Conservation (phyloP, 2,329 filamentous ascomycete species). For the Venturiaceae sp. region DNA sequence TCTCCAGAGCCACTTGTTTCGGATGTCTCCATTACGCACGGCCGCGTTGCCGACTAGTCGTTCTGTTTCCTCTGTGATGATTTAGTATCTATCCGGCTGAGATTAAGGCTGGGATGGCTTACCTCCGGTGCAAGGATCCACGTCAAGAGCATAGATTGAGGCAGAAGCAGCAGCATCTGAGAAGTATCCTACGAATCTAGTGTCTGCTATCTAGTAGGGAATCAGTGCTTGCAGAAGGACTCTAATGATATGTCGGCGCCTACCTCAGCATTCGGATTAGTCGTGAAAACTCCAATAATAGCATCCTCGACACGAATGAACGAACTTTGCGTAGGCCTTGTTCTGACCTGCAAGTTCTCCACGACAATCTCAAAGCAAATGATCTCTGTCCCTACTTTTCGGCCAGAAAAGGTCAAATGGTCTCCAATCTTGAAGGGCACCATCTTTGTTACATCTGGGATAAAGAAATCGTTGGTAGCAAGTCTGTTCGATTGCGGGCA, state of each 20-base stretch:
- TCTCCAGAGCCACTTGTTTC: slow-evolving; percentile 32
- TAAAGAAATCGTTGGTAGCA: slow-evolving; percentile 18
- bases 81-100: too few species aligned
- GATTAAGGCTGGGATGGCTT: too few species aligned
- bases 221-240: slow-evolving; percentile 9
- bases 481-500: slow-evolving; percentile 27
- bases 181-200: slow-evolving; percentile 27
- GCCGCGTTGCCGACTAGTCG: slow-evolving; percentile 24
- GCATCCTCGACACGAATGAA: slow-evolving; percentile 34
- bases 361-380: slow-evolving; percentile 27
- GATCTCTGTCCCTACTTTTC: slow-evolving; percentile 22
- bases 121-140: slow-evolving; percentile 32
- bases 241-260: too few species aligned
- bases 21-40: slow-evolving; percentile 19
- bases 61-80: too few species aligned
- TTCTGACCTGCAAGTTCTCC: slow-evolving; percentile 30
- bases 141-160: slow-evolving; percentile 29
- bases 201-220: neutral
- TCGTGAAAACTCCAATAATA: slow-evolving; percentile 29
- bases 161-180: slow-evolving; percentile 26
- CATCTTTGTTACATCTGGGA: slow-evolving; percentile 28
- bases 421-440: slow-evolving; percentile 31
- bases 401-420: slow-evolving; percentile 30
- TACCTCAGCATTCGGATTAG: slow-evolving; percentile 25
- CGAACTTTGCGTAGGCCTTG: slow-evolving; percentile 24